Evolutionary conservation across 2,329 filamentous ascomycete species (phyloP).

Genomic region (Colletotrichum sp.): DNA sequence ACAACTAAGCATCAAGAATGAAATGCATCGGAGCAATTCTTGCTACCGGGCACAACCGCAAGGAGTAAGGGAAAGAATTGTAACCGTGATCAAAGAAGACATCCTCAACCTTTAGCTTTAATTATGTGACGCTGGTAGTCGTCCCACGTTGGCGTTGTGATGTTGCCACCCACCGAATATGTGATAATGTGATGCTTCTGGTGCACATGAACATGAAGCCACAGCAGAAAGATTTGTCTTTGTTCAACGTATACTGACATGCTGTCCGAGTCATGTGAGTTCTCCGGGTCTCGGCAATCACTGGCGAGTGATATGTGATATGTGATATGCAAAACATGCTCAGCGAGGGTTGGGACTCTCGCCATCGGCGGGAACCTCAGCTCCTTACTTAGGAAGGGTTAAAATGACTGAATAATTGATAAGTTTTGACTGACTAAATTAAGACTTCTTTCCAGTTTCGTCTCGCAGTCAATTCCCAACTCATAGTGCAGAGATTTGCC

Average conservation of each 20-base stretch:
- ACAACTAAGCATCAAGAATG: constrained; percentile 15
- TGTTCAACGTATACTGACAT: fast-evolving
- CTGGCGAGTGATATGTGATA: neutral
- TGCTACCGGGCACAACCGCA: neutral
- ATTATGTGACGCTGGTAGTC: neutral
- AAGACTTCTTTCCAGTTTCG: fast-evolving
- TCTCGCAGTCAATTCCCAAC: neutral
- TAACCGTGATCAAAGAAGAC: neutral
- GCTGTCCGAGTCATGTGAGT: neutral
- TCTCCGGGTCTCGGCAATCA: neutral
- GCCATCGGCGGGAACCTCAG: neutral
- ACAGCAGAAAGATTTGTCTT: neutral
- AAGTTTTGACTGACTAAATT: neutral
- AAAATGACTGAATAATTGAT: neutral
- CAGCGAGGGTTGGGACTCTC: neutral
- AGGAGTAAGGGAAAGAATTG: neutral
- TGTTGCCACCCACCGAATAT: neutral
- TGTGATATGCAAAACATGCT: neutral
- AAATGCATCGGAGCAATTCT: neutral
- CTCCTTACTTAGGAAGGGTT: too few species aligned
- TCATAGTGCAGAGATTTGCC: neutral
- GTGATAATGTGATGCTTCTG: neutral
- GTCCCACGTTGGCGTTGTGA: neutral
- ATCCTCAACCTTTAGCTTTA: too few species aligned
- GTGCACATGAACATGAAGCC: neutral